Percentiles rank a stretch among this genome's conserved stretches.
Conservation (phyloP, 768 basidiomycete genomes). For the Leccinum truebloodii region DNA sequence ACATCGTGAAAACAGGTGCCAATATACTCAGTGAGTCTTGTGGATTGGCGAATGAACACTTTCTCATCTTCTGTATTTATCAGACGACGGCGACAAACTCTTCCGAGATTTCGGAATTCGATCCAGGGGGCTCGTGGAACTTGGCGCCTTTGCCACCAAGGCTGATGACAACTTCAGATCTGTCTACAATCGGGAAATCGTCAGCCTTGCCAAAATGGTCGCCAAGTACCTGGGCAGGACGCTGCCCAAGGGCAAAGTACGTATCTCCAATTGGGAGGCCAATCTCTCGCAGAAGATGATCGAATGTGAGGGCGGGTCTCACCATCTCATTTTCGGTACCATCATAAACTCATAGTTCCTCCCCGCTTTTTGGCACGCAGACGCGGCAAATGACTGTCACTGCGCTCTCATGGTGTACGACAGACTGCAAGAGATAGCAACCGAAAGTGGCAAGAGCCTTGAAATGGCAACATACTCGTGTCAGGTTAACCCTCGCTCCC, state of each 20-base stretch:
- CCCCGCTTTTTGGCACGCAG: conserved; percentile 23
- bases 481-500: conserved; percentile 24
- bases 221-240: conserved; percentile 40
- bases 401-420: conserved; percentile 47
- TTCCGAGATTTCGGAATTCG: conserved; percentile 47
- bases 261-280: conserved; percentile 49
- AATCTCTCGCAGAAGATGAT: conserved; percentile 40
- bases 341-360: neutral
- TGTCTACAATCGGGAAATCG: conserved; percentile 39
- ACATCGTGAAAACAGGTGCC: conserved; percentile 45
- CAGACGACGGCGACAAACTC: conserved; percentile 52
- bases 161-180: conserved; percentile 39
- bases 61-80: neutral
- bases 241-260: conserved; percentile 46
- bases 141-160: conserved; percentile 42
- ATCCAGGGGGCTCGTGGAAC: conserved; percentile 45
- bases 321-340: neutral
- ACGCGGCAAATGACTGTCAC: conserved; percentile 55
- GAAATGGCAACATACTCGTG: conserved; percentile 25
- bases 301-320: conserved; percentile 31
- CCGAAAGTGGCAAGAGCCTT: conserved; percentile 19
- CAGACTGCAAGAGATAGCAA: conserved; percentile 36
- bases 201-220: conserved; percentile 45
- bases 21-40: conserved; percentile 46
- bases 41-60: neutral